A percentile compares a stretch with the other conserved stretches of the same genome.
phyloP scores from a whole-genome alignment of 2,329 filamentous ascomycete genomes.

The Sclerotinia trifoliorum region DNA sequence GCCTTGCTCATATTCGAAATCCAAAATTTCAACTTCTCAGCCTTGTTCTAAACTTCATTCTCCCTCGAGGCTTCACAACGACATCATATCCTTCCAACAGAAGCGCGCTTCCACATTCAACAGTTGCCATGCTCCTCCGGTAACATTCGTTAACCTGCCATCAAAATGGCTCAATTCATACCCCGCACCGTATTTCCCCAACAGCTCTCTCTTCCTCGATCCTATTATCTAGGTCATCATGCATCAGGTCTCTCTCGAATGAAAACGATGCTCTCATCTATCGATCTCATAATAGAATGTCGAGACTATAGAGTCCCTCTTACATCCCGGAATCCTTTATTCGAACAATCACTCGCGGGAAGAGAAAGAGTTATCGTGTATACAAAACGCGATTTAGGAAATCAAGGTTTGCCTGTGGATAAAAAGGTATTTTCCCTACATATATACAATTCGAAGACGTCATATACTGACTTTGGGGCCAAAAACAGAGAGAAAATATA shows the following conservation, averaged over 20 bases:
- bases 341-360: slow-evolving; percentile 73
- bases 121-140: slow-evolving; percentile 22
- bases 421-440: slow-evolving; percentile 41
- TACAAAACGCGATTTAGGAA: slow-evolving; percentile 80
- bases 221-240: slow-evolving; percentile 96
- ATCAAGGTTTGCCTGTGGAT: slow-evolving; percentile 43
- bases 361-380: slow-evolving; percentile 80
- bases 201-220: slow-evolving; percentile 73
- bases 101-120: background rate
- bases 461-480: slow-evolving; percentile 17
- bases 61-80: slow-evolving; percentile 31
- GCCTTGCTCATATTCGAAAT: slow-evolving; percentile 26
- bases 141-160: slow-evolving; percentile 24
- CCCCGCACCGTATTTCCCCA: slow-evolving; percentile 72
- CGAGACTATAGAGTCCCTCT: slow-evolving; percentile 89
- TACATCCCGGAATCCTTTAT: slow-evolving; percentile 84
- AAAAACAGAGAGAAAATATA: slow-evolving; percentile 48
- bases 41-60: slow-evolving; percentile 32
- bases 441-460: background rate
- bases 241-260: slow-evolving; percentile 77
- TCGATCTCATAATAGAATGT: slow-evolving; percentile 90
- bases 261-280: slow-evolving; percentile 73
- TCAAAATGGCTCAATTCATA: slow-evolving; percentile 53
- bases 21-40: slow-evolving; percentile 30
- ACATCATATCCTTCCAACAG: slow-evolving; percentile 18